Evolutionary conservation across 495 filamentous ascomycete genomes (phyloP).

Genomic region (Tuber aestivum): DNA sequence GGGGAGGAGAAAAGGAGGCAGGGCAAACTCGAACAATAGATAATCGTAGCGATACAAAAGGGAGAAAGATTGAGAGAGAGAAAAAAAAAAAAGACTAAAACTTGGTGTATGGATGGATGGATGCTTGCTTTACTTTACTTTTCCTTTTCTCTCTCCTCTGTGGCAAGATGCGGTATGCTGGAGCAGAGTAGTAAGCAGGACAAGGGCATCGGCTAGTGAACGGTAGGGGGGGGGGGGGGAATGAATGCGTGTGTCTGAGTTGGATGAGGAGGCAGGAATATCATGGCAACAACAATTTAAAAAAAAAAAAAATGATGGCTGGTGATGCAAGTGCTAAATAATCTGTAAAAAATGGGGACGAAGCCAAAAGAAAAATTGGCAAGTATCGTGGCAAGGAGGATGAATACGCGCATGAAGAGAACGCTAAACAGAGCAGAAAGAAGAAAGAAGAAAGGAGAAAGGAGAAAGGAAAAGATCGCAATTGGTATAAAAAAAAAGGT

Average conservation of each 20-base stretch:
- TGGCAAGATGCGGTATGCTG: conserved; percentile 26
- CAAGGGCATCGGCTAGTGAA: not conserved
- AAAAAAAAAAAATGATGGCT: conserved; percentile 1
- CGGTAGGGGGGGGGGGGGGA: not conserved
- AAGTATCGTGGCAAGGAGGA: not conserved
- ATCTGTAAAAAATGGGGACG: not conserved
- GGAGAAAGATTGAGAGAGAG: not conserved
- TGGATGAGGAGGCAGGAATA: not conserved
- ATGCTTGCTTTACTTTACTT: not conserved
- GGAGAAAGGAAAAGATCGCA: not conserved
- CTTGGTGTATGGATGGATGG: not conserved
- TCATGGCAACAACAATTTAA: not conserved
- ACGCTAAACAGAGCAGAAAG: no score
- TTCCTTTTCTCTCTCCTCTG: not conserved
- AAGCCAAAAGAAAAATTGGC: not conserved
- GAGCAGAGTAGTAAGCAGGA: conserved; percentile 29
- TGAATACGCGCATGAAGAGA: not conserved
- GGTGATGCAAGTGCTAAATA: conserved; percentile 1
- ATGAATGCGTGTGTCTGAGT: not conserved
- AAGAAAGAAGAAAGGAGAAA: no score
- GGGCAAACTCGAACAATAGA: not conserved
- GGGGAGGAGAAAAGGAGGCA: not conserved
- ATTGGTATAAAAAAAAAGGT: not conserved
- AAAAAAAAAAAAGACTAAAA: not conserved
- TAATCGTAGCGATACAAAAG: not conserved